Conservation (phyloP, 2,329 filamentous ascomycete species). For the Ophiostoma himal-ulmi region DNA sequence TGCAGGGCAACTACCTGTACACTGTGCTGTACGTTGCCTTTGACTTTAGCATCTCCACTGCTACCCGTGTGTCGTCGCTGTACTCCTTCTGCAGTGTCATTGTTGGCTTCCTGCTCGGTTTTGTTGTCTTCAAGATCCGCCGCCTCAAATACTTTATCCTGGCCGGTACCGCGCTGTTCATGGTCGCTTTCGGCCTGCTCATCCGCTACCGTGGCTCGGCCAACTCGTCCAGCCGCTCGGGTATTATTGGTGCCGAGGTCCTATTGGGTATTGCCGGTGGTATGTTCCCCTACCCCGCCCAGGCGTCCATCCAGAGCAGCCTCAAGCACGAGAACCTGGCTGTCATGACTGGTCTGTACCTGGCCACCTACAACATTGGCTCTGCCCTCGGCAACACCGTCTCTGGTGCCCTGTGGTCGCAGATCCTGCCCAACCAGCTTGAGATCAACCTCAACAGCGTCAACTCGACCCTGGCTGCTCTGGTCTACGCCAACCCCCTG, state of each 20-base stretch:
- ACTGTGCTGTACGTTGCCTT: conserved; percentile 58
- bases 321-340: conserved; percentile 51
- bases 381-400: conserved; percentile 55
- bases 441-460: conserved; percentile 26
- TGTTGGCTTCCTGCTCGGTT: conserved; percentile 50
- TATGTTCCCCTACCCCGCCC: conserved; percentile 51
- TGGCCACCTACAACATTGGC: conserved; percentile 59
- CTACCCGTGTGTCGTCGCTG: conserved; percentile 54
- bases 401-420: conserved; percentile 58
- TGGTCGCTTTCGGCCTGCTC: conserved; percentile 60
- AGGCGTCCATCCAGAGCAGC: conserved; percentile 41
- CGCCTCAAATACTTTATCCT: conserved; percentile 61
- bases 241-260: conserved; percentile 57
- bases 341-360: conserved; percentile 57
- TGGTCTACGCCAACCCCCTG: conserved; percentile 37
- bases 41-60: conserved; percentile 49
- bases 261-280: conserved; percentile 59
- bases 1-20: conserved; percentile 60
- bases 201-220: conserved; percentile 56
- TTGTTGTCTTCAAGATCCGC: conserved; percentile 52
- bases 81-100: conserved; percentile 56
- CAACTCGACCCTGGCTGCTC: conserved; percentile 37
- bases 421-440: conserved; percentile 47
- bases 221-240: conserved; percentile 40
- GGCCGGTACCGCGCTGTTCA: conserved; percentile 53